phyloP scores from a whole-genome alignment of 225 moss, liverwort and hornwort species.

The Ulota crispa region DNA sequence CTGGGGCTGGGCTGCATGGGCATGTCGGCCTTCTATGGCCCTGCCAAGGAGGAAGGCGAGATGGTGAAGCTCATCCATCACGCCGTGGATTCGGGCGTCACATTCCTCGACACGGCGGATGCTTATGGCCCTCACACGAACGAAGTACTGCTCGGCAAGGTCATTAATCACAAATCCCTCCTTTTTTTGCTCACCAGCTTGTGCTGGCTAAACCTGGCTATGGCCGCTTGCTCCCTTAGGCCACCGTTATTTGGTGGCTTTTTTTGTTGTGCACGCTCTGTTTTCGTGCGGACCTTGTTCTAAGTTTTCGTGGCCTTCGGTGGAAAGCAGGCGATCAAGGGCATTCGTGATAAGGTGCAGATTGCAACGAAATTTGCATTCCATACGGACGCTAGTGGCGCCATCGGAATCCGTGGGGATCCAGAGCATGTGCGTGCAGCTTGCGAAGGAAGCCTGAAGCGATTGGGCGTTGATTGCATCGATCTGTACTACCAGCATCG shows the following conservation, averaged over 20 bases:
- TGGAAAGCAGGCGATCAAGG: conserved; percentile 59
- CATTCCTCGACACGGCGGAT: conserved; percentile 61
- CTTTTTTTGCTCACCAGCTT: background rate
- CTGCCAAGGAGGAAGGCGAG: conserved; percentile 51
- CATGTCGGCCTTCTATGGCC: conserved; percentile 68
- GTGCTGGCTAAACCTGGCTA: conserved; percentile 1
- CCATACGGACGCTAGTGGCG: background rate
- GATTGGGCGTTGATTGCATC: conserved; percentile 67
- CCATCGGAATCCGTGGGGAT: conserved; percentile 24
- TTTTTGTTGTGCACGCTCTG: background rate
- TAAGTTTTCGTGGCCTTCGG: background rate
- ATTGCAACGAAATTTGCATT: conserved; percentile 74
- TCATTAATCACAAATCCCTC: background rate
- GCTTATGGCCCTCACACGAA: conserved; percentile 59
- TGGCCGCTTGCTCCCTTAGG: background rate
- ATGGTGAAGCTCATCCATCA: conserved; percentile 66
- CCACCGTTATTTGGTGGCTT: no score
- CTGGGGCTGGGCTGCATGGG: conserved; percentile 77
- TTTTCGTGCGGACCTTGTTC: background rate
- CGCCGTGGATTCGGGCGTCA: conserved; percentile 59
- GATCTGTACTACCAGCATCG: conserved; percentile 81
- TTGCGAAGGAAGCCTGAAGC: conserved; percentile 61
- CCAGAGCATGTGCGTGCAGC: conserved; percentile 67
- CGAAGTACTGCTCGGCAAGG: conserved; percentile 66
- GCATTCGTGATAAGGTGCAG: conserved; percentile 64